A percentile compares a stretch with the other conserved stretches of the same genome.
phyloP scores from a whole-genome alignment of 371 early-diverging fungal genomes.

The Apophysomyces trapeziformis region DNA sequence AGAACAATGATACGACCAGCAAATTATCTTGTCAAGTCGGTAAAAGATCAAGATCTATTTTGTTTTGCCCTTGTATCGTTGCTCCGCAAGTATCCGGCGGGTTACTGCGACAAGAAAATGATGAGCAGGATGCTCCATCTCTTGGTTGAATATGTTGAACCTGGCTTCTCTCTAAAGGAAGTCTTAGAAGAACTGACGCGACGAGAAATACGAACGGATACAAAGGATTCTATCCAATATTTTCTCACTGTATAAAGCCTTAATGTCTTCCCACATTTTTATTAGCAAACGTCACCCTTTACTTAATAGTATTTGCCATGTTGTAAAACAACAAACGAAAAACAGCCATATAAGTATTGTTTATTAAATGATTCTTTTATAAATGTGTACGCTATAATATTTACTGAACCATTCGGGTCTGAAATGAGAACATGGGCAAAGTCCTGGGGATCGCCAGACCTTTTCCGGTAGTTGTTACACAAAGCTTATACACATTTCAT shows the following conservation, averaged over 20 bases:
- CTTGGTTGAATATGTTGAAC: background rate
- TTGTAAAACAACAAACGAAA: too few species aligned
- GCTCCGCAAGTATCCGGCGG: background rate
- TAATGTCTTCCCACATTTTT: too few species aligned
- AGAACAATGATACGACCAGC: background rate
- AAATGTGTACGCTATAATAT: too few species aligned
- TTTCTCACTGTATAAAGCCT: background rate
- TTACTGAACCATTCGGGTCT: too few species aligned
- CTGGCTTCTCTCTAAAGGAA: background rate
- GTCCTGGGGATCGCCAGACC: too few species aligned
- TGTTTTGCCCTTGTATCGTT: background rate
- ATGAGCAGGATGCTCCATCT: background rate
- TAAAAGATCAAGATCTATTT: background rate
- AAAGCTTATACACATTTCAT: too few species aligned
- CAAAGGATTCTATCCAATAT: background rate
- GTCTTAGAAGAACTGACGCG: background rate
- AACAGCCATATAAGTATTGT: too few species aligned
- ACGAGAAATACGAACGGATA: slow-evolving; percentile 2
- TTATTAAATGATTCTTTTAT: too few species aligned
- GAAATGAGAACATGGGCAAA: too few species aligned
- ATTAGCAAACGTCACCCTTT: too few species aligned
- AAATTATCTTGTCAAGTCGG: background rate
- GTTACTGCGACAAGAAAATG: slow-evolving; percentile 4
- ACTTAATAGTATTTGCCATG: too few species aligned
- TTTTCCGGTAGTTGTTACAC: too few species aligned